Percentiles rank a stretch among this genome's conserved stretches.
phyloP scores from a whole-genome alignment of 495 filamentous ascomycete species.

The Oleoguttula mirabilis region DNA sequence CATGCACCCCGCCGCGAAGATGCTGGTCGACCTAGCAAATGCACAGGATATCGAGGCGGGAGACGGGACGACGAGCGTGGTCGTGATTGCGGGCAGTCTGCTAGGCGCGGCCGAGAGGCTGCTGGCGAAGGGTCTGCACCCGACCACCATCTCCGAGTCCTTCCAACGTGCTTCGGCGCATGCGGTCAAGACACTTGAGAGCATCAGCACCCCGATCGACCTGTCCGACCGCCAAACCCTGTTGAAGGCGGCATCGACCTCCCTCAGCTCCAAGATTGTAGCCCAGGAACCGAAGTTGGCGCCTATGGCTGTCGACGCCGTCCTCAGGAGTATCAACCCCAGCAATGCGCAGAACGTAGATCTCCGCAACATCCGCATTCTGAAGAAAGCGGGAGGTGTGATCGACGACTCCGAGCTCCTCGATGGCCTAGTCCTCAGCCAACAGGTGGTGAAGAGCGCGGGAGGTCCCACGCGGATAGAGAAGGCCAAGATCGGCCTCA shows the following conservation, averaged over 20 bases:
- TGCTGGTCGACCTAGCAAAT: slow-evolving; percentile 93
- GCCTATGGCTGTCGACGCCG: slow-evolving; percentile 93
- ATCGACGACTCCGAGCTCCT: slow-evolving; percentile 98
- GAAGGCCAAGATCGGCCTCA: slow-evolving; percentile 91
- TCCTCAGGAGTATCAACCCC: slow-evolving; percentile 85
- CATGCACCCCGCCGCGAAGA: slow-evolving; percentile 95
- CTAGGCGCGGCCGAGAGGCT: slow-evolving; percentile 86
- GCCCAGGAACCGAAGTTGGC: slow-evolving; percentile 89
- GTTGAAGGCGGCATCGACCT: slow-evolving; percentile 92
- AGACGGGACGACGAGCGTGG: slow-evolving; percentile 95
- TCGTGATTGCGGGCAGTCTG: slow-evolving; percentile 90
- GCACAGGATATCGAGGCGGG: slow-evolving; percentile 97
- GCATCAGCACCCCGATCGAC: slow-evolving; percentile 90
- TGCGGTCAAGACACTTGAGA: slow-evolving; percentile 78
- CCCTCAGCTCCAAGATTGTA: slow-evolving; percentile 96
- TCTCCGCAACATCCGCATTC: slow-evolving; percentile 84
- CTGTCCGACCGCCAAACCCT: slow-evolving; percentile 79
- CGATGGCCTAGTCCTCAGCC: slow-evolving; percentile 85
- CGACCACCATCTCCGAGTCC: slow-evolving; percentile 91
- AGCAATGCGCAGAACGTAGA: slow-evolving; percentile 95
- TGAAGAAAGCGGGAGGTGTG: slow-evolving; percentile 96
- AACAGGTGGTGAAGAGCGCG: slow-evolving; percentile 84
- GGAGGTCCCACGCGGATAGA: slow-evolving; percentile 88
- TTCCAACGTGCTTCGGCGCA: slow-evolving; percentile 89
- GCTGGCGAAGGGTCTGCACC: slow-evolving; percentile 84